Conservation (phyloP, 257 asterid genomes). For the Petrea volubilis region DNA sequence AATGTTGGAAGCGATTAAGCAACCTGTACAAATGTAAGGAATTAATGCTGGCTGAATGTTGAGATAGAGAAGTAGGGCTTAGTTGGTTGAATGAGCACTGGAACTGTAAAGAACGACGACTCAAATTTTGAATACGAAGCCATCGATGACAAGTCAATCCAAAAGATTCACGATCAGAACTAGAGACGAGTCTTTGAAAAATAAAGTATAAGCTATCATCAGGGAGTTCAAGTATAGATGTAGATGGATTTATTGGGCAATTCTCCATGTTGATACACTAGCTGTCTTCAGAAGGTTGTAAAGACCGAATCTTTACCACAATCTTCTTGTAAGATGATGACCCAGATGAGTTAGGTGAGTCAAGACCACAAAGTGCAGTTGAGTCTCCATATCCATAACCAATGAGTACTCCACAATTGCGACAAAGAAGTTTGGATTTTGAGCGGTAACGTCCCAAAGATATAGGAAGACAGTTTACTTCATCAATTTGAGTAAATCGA, state of each 20-base stretch:
- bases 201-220: constrained; percentile 61
- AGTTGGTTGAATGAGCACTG: constrained; percentile 50
- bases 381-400: constrained; percentile 72
- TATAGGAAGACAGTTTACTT: constrained; percentile 65
- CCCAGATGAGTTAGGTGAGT: constrained; percentile 61
- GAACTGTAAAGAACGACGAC: constrained; percentile 62
- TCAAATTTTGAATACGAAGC: constrained; percentile 61
- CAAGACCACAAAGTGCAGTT: constrained; percentile 59
- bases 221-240: constrained; percentile 48
- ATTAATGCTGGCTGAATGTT: constrained; percentile 27
- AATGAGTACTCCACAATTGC: constrained; percentile 65
- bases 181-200: constrained; percentile 49
- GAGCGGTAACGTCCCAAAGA: constrained; percentile 53
- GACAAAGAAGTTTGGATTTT: constrained; percentile 80
- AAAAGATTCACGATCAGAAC: constrained; percentile 60
- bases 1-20: constrained; percentile 52
- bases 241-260: constrained; percentile 3
- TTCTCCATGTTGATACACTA: constrained; percentile 37
- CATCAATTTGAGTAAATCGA: constrained; percentile 80
- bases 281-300: constrained; percentile 53
- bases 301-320: constrained; percentile 60
- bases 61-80: constrained; percentile 40
- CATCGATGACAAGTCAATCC: constrained; percentile 72
- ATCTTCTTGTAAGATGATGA: constrained; percentile 60
- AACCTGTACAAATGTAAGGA: constrained; percentile 47